Evolutionary conservation across 345 rosid species (phyloP).

Genomic region (Eucalyptus caleyi): DNA sequence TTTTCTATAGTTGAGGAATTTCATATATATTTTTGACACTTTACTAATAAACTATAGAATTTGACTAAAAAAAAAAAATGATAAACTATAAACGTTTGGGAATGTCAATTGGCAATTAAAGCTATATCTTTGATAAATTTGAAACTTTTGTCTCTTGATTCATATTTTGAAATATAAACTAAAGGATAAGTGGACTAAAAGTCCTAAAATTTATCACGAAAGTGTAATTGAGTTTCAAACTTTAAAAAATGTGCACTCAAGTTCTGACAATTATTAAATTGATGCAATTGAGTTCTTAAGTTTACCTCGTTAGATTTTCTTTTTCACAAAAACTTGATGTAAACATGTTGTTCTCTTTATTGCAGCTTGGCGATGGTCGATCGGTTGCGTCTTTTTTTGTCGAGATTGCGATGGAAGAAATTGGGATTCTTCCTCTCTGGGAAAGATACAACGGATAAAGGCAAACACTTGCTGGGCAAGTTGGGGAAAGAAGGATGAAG

Average conservation of each 20-base stretch:
- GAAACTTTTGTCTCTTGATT: too few species aligned
- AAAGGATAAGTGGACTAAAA: neutral
- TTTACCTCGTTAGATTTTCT: too few species aligned
- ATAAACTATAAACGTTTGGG: neutral
- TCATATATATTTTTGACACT: neutral
- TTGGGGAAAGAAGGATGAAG: neutral
- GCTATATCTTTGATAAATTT: neutral
- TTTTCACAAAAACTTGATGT: too few species aligned
- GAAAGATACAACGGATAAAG: too few species aligned
- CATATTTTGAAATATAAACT: neutral
- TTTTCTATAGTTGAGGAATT: neutral
- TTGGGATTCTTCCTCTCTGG: neutral
- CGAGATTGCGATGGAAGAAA: neutral
- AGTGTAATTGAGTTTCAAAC: accelerated
- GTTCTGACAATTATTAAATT: too few species aligned
- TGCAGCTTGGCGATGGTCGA: neutral
- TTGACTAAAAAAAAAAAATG: too few species aligned
- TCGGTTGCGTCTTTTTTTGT: neutral
- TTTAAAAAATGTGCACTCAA: too few species aligned
- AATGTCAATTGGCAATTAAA: neutral
- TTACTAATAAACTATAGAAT: too few species aligned
- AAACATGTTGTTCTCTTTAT: neutral
- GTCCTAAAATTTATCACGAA: accelerated
- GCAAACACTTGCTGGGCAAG: neutral
- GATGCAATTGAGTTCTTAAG: accelerated